These are phyloP conservation scores for Vigna unguiculata DNA, from an alignment of 306 rosid genomes.

Conservation along the genomic window DNA sequence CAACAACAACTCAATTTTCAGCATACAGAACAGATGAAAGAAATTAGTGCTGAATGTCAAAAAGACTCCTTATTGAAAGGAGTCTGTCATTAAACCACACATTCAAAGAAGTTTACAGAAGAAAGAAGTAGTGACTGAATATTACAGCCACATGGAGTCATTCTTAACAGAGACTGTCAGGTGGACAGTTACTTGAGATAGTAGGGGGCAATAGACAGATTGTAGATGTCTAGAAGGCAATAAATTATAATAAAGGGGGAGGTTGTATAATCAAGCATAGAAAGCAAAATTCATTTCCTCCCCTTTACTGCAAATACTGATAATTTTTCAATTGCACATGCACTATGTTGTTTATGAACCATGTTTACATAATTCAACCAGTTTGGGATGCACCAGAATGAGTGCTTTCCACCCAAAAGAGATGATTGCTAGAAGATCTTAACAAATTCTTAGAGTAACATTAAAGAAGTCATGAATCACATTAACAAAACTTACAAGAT, in stretches of 20 bases:
- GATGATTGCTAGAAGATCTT: conserved; percentile 29
- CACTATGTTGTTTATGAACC: conserved; percentile 12
- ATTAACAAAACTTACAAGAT: conserved; percentile 64
- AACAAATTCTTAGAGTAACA: not conserved
- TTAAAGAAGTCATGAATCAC: conserved; percentile 21
- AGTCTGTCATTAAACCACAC: not conserved
- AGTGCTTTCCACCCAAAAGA: not conserved
- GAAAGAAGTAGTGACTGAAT: not conserved
- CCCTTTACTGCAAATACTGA: not conserved
- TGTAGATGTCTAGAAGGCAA: not conserved
- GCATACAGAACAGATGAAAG: not conserved
- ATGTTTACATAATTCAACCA: not conserved
- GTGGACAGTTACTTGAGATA: not conserved
- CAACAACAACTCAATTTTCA: not conserved
- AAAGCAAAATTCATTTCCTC: not conserved
- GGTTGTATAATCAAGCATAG: not conserved
- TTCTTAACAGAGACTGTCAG: not conserved
- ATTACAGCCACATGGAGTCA: not conserved
- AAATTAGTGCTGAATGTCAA: not conserved
- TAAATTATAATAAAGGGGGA: not conserved
- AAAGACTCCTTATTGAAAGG: not conserved
- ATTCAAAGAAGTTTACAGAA: not conserved
- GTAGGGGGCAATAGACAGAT: not conserved
- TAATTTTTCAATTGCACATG: not conserved
- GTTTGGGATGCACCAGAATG: conserved; percentile 23